A percentile compares a stretch with the other conserved stretches of the same genome.
Evolutionary conservation across 2,329 filamentous ascomycete species (phyloP).

Genomic region (Pestalotiopsis sp.): DNA sequence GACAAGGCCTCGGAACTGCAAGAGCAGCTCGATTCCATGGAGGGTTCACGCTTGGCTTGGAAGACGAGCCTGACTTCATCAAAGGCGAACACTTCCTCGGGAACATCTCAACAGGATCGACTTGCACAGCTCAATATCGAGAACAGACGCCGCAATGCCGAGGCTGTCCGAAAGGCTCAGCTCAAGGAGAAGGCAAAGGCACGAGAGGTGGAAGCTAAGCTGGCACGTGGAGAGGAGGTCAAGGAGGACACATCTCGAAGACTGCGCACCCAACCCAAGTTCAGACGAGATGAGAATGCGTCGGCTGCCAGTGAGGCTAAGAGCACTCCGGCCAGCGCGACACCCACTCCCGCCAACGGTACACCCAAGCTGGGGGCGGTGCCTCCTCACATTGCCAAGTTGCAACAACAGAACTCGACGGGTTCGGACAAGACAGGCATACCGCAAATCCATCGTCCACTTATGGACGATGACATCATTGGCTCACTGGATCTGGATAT

Average conservation of each 20-base stretch:
- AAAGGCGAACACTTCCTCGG: conserved; percentile 52
- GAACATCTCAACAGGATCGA: conserved; percentile 73
- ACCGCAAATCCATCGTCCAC: conserved; percentile 73
- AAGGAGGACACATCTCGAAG: conserved; percentile 58
- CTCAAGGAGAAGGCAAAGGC: conserved; percentile 73
- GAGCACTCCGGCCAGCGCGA: conserved; percentile 48
- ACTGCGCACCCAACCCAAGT: conserved; percentile 65
- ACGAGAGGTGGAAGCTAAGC: conserved; percentile 61
- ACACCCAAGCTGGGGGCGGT: conserved; percentile 49
- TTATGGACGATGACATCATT: conserved; percentile 92
- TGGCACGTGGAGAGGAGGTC: conserved; percentile 64
- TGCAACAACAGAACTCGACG: conserved; percentile 51
- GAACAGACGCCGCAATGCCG: conserved; percentile 83
- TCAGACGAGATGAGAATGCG: conserved; percentile 17
- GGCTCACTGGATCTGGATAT: conserved; percentile 86
- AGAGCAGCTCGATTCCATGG: conserved; percentile 63
- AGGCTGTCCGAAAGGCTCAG: conserved; percentile 88
- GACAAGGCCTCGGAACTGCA: conserved; percentile 56
- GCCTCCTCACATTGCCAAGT: conserved; percentile 55
- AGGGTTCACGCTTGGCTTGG: conserved; percentile 73
- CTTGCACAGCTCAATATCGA: conserved; percentile 81
- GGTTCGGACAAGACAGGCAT: conserved; percentile 65
- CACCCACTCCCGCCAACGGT: conserved; percentile 53
- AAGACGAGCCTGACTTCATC: conserved; percentile 60
- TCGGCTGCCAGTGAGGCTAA: conserved; percentile 17